Evolutionary conservation across 305 asterid species (phyloP).

Genomic region (Fraxinus ornus): DNA sequence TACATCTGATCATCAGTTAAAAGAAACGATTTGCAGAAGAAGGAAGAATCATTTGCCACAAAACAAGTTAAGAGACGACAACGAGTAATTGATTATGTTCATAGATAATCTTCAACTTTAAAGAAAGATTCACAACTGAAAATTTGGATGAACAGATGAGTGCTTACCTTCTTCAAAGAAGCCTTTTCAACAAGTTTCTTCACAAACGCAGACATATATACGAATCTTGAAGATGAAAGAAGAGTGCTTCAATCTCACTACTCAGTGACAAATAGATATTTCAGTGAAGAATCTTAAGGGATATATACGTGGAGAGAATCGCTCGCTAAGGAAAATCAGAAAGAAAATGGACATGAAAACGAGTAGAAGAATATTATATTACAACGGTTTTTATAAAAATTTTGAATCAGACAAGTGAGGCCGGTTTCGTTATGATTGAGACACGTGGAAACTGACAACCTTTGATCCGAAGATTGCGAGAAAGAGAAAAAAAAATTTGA

Average conservation of each 20-base stretch:
- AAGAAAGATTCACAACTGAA: neutral
- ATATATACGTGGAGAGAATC: conserved; percentile 1
- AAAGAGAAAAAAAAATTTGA: conserved; percentile 24
- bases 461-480: conserved; percentile 57
- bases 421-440: conserved; percentile 27
- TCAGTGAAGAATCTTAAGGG: neutral
- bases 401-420: conserved; percentile 21
- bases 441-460: conserved; percentile 61
- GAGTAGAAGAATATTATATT: neutral
- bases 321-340: conserved; percentile 6
- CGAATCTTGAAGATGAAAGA: conserved; percentile 18
- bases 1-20: neutral
- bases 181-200: conserved; percentile 86
- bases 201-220: conserved; percentile 49
- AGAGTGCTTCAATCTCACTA: neutral
- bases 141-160: neutral
- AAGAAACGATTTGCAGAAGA: neutral
- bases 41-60: neutral
- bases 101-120: neutral
- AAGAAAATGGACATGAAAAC: conserved; percentile 21
- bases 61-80: neutral
- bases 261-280: neutral
- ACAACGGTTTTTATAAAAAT: conserved; percentile 38
- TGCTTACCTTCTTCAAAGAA: conserved; percentile 71
- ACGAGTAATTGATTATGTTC: neutral